Conservation (phyloP, 345 rosid genomes). For the Microcos paniculata region DNA sequence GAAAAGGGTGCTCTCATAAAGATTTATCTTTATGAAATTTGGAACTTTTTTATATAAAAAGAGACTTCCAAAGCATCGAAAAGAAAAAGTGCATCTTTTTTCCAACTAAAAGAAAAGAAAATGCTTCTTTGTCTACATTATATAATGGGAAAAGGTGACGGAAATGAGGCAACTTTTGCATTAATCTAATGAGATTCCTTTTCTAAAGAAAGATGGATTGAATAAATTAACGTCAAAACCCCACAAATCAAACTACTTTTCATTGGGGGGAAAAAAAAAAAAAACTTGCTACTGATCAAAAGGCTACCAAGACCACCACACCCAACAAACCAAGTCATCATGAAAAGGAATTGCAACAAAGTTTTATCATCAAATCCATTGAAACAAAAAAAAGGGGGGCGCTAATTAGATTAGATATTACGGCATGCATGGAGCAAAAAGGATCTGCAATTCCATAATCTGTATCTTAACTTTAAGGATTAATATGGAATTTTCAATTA, state of each 20-base stretch:
- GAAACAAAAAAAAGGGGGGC: background rate
- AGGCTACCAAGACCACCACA: too few relatives aligned
- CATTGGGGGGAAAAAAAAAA: too few relatives aligned
- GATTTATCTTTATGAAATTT: slow-evolving; percentile 16
- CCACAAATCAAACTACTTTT: slow-evolving; percentile 36
- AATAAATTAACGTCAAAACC: slow-evolving; percentile 17
- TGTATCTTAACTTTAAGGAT: slow-evolving; percentile 16
- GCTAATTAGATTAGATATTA: slow-evolving; percentile 7
- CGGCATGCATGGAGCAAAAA: slow-evolving; percentile 25
- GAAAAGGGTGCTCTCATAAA: slow-evolving; percentile 5
- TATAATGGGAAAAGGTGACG: slow-evolving; percentile 25
- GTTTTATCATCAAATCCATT: too few relatives aligned
- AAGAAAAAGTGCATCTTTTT: slow-evolving; percentile 50
- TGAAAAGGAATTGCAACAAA: too few relatives aligned
- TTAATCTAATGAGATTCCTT: slow-evolving; percentile 41
- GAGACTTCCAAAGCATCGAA: slow-evolving; percentile 53
- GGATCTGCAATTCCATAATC: slow-evolving; percentile 12
- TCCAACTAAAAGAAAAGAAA: slow-evolving; percentile 37
- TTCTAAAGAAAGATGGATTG: slow-evolving; percentile 37
- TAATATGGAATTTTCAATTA: background rate
- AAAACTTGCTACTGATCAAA: slow-evolving; percentile 16
- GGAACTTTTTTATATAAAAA: slow-evolving; percentile 25
- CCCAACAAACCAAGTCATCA: background rate
- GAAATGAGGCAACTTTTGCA: slow-evolving; percentile 35
- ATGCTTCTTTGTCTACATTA: slow-evolving; percentile 44